Evolutionary conservation across 192 early-diverging fungal genomes (phyloP).

Genomic region (Umbelopsis ramanniana): DNA sequence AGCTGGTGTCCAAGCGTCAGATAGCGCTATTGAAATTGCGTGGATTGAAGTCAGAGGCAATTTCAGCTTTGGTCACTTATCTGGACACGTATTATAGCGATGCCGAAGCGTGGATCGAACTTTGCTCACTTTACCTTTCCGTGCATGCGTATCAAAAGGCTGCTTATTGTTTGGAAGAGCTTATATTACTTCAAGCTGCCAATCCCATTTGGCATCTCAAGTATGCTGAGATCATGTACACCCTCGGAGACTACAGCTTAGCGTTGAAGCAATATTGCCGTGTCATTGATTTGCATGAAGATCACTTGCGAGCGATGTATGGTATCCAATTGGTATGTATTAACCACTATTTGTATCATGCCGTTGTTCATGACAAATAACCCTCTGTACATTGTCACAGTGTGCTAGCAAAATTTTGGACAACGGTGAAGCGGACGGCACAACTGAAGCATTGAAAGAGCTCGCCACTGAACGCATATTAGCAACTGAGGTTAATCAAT

Average conservation of each 20-base stretch:
- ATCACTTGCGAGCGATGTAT: conserved; percentile 87
- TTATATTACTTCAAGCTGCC: conserved; percentile 84
- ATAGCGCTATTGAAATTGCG: conserved; percentile 74
- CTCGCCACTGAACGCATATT: conserved; percentile 45
- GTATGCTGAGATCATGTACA: conserved; percentile 88
- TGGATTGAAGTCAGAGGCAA: conserved; percentile 71
- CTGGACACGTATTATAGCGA: conserved; percentile 87
- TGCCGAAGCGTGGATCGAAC: conserved; percentile 88
- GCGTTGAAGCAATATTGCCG: conserved; percentile 90
- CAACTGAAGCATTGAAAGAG: conserved; percentile 35
- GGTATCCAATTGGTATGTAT: conserved; percentile 74
- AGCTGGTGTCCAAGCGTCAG: conserved; percentile 74
- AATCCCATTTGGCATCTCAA: conserved; percentile 87
- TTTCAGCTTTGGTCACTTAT: conserved; percentile 71
- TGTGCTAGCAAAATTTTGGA: conserved; percentile 37
- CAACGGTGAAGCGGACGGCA: conserved; percentile 3
- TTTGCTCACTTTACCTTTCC: conserved; percentile 74
- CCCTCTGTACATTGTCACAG: conserved; percentile 10
- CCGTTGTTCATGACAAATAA: not conserved
- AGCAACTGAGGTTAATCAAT: conserved; percentile 28
- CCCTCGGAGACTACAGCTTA: conserved; percentile 64
- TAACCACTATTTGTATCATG: not conserved
- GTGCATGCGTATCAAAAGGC: conserved; percentile 81
- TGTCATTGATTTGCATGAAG: conserved; percentile 85
- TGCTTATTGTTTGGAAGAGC: conserved; percentile 89